Percentiles rank a stretch among this genome's conserved stretches.
phyloP scores from a whole-genome alignment of 495 filamentous ascomycete genomes.

The Hyaloscypha hepaticicola region DNA sequence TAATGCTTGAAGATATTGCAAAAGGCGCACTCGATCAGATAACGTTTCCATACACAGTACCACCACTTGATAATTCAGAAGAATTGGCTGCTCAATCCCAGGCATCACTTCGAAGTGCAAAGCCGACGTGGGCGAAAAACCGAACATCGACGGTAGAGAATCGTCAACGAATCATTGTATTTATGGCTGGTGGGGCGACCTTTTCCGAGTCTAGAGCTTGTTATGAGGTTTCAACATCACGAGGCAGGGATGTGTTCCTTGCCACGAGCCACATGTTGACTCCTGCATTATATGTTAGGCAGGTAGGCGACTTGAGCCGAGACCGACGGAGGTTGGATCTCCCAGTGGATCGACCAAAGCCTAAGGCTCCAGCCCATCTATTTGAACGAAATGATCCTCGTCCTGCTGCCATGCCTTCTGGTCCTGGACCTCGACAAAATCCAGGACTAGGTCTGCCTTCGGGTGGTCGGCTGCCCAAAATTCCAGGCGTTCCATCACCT shows the following conservation, averaged over 20 bases:
- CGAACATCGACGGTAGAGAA: conserved; percentile 73
- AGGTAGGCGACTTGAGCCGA: conserved; percentile 73
- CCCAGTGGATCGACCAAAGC: conserved; percentile 76
- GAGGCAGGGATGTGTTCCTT: conserved; percentile 79
- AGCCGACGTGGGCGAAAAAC: conserved; percentile 91
- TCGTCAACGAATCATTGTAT: conserved; percentile 87
- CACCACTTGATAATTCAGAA: conserved; percentile 61
- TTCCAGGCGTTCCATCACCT: conserved; percentile 8
- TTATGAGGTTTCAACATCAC: conserved; percentile 76
- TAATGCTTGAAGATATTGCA: conserved; percentile 75
- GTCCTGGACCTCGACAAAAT: conserved; percentile 30
- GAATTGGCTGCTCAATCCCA: conserved; percentile 58
- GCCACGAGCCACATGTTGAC: conserved; percentile 90
- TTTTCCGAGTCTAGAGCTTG: conserved; percentile 85
- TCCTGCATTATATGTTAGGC: conserved; percentile 74
- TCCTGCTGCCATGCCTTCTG: conserved; percentile 30
- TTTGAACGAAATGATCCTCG: conserved; percentile 71
- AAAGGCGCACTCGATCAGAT: conserved; percentile 64
- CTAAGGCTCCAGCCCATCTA: conserved; percentile 78
- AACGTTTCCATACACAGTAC: conserved; percentile 79
- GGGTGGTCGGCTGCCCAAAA: conserved; percentile 12
- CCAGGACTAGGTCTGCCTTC: conserved; percentile 26
- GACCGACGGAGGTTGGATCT: conserved; percentile 75
- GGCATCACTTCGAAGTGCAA: conserved; percentile 79
- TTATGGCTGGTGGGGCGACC: conserved; percentile 94